Evolutionary conservation across 140 eudicot genomes (phyloP).

Genomic region (Senecio squalidus): DNA sequence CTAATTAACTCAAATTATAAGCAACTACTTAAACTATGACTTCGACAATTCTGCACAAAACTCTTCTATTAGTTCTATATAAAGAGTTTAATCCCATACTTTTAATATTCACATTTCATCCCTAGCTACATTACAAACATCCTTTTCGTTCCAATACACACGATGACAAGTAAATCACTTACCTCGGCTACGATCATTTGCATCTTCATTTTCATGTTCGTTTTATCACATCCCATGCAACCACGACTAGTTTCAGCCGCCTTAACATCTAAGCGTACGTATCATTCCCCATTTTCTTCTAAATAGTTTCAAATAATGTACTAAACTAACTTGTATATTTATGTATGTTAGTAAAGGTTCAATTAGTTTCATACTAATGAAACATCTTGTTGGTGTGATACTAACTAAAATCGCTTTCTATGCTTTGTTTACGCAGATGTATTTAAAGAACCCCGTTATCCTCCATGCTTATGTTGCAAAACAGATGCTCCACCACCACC

Average conservation of each 20-base stretch:
- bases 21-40: background rate
- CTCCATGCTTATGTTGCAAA: constrained; percentile 24
- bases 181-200: background rate
- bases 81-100: background rate
- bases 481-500: constrained; percentile 24
- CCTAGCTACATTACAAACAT: background rate
- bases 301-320: too few species aligned
- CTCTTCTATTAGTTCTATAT: constrained; percentile 4
- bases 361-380: background rate
- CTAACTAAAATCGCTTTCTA: background rate
- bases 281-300: background rate
- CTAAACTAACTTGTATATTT: background rate
- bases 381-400: background rate
- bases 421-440: constrained; percentile 14
- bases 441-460: constrained; percentile 9
- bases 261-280: constrained; percentile 5
- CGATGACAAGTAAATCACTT: constrained; percentile 11
- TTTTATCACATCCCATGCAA: constrained; percentile 13
- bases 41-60: background rate
- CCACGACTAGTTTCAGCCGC: constrained; percentile 6
- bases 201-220: constrained; percentile 6
- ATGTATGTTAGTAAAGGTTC: background rate
- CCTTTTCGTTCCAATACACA: background rate
- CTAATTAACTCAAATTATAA: background rate
- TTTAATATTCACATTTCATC: background rate